Percentiles rank a stretch among this genome's conserved stretches.
Conservation (phyloP, 2,329 filamentous ascomycete genomes). For the Botrytis pseudocinerea region DNA sequence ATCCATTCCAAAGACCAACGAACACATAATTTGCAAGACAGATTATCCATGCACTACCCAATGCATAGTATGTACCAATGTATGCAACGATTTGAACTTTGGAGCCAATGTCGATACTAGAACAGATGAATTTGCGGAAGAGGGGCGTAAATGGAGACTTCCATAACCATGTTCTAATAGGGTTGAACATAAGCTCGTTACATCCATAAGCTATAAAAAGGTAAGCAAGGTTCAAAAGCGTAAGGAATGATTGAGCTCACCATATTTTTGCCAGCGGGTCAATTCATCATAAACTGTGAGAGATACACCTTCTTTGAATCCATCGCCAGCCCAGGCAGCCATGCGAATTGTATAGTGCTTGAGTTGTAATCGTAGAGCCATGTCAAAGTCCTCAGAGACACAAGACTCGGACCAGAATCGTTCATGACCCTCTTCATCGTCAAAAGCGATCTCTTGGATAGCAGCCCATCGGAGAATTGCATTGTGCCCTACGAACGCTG, state of each 20-base stretch:
- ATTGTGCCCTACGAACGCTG: conserved; percentile 73
- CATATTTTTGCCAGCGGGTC: conserved; percentile 70
- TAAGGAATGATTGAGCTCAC: neutral
- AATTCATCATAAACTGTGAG: conserved; percentile 73
- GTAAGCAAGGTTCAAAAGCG: neutral
- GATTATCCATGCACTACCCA: conserved; percentile 65
- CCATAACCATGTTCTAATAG: conserved; percentile 60
- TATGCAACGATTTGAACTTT: conserved; percentile 73
- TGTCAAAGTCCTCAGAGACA: conserved; percentile 77
- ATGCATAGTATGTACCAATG: conserved; percentile 62
- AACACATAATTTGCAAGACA: conserved; percentile 70
- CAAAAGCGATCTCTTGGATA: conserved; percentile 57
- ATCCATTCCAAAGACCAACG: conserved; percentile 68
- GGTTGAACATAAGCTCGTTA: conserved; percentile 70
- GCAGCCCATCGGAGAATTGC: conserved; percentile 70
- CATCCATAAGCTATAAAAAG: conserved; percentile 58
- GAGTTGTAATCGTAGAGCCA: conserved; percentile 69
- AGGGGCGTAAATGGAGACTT: conserved; percentile 65
- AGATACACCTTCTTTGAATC: conserved; percentile 72
- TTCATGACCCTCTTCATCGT: conserved; percentile 51
- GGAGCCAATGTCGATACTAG: conserved; percentile 61
- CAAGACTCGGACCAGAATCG: conserved; percentile 75
- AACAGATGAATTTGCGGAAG: conserved; percentile 60
- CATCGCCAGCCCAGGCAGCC: conserved; percentile 66
- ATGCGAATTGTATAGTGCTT: conserved; percentile 68